Percentiles rank a stretch among this genome's conserved stretches.
Evolutionary conservation across 305 asterid species (phyloP).

Genomic region (Lippia alba): DNA sequence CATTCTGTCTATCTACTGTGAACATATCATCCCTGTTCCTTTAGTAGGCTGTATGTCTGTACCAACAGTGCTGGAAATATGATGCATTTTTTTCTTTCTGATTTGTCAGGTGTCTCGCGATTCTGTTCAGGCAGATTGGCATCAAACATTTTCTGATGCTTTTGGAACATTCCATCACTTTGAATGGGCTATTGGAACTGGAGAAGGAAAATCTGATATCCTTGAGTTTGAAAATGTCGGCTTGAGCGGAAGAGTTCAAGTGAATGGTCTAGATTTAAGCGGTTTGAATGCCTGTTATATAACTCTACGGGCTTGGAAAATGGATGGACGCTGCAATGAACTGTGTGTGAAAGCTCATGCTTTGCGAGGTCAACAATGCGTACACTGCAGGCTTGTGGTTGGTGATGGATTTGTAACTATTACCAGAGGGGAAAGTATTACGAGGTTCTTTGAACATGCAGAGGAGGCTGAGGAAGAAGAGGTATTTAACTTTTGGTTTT

Average conservation of each 20-base stretch:
- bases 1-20: slow-evolving; percentile 25
- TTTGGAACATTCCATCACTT: slow-evolving; percentile 86
- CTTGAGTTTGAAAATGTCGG: slow-evolving; percentile 93
- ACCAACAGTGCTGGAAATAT: slow-evolving; percentile 34
- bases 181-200: slow-evolving; percentile 99
- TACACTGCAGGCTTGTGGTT: slow-evolving; percentile 93
- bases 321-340: slow-evolving; percentile 89
- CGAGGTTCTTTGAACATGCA: slow-evolving; percentile 95
- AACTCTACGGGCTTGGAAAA: slow-evolving; percentile 88
- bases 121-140: slow-evolving; percentile 93
- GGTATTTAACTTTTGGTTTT: slow-evolving; percentile 49
- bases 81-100: slow-evolving; percentile 44
- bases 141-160: slow-evolving; percentile 77
- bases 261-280: slow-evolving; percentile 84
- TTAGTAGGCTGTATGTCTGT: slow-evolving; percentile 19
- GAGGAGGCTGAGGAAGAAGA: slow-evolving; percentile 99
- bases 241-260: slow-evolving; percentile 77
- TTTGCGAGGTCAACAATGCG: slow-evolving; percentile 86
- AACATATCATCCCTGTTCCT: slow-evolving; percentile 16
- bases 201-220: slow-evolving; percentile 95
- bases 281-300: slow-evolving; percentile 85
- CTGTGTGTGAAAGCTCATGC: slow-evolving; percentile 96
- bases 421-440: slow-evolving; percentile 75
- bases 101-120: slow-evolving; percentile 81
- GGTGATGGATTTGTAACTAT: slow-evolving; percentile 92